Evolutionary conservation across 805 yeast genomes (phyloP), one percentile per base, ranked within the genome.

Genomic region (Ogataea pilisensis): DNA sequence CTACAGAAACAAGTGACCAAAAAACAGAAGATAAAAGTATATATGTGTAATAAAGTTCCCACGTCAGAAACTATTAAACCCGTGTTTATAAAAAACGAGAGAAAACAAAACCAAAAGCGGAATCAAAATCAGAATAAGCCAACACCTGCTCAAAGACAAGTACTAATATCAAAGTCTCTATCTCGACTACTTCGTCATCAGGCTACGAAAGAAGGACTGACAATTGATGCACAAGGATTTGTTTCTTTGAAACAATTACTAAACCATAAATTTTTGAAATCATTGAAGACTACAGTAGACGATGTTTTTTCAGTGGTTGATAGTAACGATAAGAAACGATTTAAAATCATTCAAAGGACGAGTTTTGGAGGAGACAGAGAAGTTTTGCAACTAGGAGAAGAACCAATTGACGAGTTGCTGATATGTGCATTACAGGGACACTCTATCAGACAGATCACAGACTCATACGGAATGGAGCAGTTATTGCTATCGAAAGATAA

Each of bases 391-490:
- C 45, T 40, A 24, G 30, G 33, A 11, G 29, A 35, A 3, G 34
- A 16, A 5, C 19, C 9, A 5, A 51, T 51, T 8, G 62, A 58
- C 5, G 64, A 51, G 4, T 62, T 57, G 11, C 54, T 38, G 9
- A 76, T 91, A n/a, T 78, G 97, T 57, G 98, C 99, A 3, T 82
- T 82, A 38, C 99, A 93, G 61, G 99, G 99, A 4, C 99, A 93
- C 60, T 80, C 95, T 0, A 64, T 91, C 5, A 56, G 60, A 26
- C 43, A 52, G 0, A 66, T 80, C 1, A 22, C 60, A 77, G 22
- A 57, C 39, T 35, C 66, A 56, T 28, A 53, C 79, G 34, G 53
- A 54, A n/a, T 45, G 57, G 16, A 37, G 32, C 2, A 34, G 33
- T 18, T 58, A 8, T 34, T 22, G 26, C 11, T 22, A 37, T 4